Conservation (phyloP, 73 alveolate genomes). For the Symbiodinium pilosum region DNA sequence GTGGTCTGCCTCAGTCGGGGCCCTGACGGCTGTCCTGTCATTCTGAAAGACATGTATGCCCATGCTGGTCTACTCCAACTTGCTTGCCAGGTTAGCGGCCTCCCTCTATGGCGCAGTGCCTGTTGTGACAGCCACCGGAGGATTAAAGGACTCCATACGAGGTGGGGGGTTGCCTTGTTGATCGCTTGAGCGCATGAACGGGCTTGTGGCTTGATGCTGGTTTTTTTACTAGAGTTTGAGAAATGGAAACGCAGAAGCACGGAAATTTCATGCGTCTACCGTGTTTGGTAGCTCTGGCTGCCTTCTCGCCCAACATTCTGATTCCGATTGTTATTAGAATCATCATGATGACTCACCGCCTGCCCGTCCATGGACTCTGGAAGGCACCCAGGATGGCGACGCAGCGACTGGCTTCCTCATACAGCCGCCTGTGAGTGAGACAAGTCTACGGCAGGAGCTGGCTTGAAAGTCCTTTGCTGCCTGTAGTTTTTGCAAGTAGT, state of each 20-base stretch:
- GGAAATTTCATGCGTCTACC: too few relatives aligned
- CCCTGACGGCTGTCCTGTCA: too few relatives aligned
- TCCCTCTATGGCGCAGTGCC: conserved; percentile 36
- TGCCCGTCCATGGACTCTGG: neutral
- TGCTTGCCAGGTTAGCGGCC: conserved; percentile 30
- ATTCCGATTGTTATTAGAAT: too few relatives aligned
- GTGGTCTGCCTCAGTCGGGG: conserved; percentile 49
- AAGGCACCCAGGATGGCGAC: neutral
- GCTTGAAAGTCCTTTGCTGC: neutral
- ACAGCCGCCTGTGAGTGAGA: conserved; percentile 54
- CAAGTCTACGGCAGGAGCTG: conserved; percentile 40
- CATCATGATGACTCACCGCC: too few relatives aligned
- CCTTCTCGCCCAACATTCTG: too few relatives aligned
- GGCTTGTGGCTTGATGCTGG: neutral
- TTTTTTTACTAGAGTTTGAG: neutral
- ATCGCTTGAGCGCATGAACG: neutral
- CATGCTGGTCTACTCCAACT: too few relatives aligned
- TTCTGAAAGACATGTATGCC: too few relatives aligned
- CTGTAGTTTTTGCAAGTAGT: neutral
- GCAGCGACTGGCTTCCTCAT: conserved; percentile 38
- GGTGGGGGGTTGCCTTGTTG: neutral
- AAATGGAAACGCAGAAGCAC: too few relatives aligned
- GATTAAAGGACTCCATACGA: conserved; percentile 47
- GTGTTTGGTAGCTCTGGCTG: too few relatives aligned
- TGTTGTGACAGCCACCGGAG: conserved; percentile 55